Evolutionary conservation across 1,284 basidiomycete genomes (phyloP), one percentile per base, ranked within the genome.

Genomic region (Athelia psychrophila): DNA sequence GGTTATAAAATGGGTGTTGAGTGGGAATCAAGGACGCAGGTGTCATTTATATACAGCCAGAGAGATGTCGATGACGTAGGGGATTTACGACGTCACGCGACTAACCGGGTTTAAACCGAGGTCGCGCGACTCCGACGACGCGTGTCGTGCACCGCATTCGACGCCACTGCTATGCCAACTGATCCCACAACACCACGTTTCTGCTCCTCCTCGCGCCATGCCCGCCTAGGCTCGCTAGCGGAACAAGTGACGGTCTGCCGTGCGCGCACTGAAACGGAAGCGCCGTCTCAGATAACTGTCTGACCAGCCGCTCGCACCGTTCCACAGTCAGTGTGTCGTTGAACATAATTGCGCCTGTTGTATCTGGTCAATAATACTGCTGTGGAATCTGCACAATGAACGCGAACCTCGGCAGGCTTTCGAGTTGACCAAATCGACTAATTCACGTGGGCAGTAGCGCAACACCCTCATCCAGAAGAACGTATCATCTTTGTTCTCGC

Each of bases 191-290:
- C 38, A 42, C 38, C 38, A 22, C 38, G 6, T n/a, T 22, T 42
- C n/a, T 6, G 23, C 4, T 4, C 23, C 19, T 56, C 35, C 27
- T 2, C n/a, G 30, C 15, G 13, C 49, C 16, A 49, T 33, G 18
- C 3, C 20, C 48, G 36, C 60, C 65, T 18, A 75, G 51, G 52
- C 63, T 65, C 22, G 66, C 68, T 55, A 80, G 59, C 4, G 78
- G 79, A 49, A 76, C 72, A 40, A 81, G 61, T 20, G 79, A 79
- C 13, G 78, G 76, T 58, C 78, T 79, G 62, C 95, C 95, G 69
- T 98, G 95, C 16, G 95, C 95, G 70, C 95, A 98, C 63, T 91
- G 90, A 68, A 96, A 97, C 1, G 95, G 95, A 60, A 92, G 88
- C 2, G 79, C 76, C 1, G 92, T 91, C 53, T 78, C 64, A 3